phyloP scores from a whole-genome alignment of 169 alveolate species.

The Perkinsus olseni region DNA sequence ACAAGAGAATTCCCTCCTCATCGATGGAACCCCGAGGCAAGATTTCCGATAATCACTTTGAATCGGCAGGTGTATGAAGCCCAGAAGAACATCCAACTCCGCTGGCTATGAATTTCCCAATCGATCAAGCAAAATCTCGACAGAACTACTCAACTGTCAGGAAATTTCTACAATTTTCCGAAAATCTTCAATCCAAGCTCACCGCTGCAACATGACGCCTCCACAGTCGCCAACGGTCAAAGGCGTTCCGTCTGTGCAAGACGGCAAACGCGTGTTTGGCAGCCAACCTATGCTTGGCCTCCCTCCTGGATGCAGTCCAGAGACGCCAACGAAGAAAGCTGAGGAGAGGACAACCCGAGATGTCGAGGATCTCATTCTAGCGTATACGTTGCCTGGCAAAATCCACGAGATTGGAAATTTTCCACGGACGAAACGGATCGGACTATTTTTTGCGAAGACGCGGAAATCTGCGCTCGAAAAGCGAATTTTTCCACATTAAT shows the following conservation, averaged over 20 bases:
- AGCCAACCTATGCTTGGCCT: neutral
- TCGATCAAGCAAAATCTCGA: neutral
- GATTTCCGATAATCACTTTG: too few species aligned
- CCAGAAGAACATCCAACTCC: too few species aligned
- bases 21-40: too few species aligned
- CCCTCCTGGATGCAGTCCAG: neutral
- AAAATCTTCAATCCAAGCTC: neutral
- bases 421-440: neutral
- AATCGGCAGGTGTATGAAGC: too few species aligned
- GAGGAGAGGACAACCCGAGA: neutral
- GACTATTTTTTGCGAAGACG: neutral
- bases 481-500: too few species aligned
- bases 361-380: neutral
- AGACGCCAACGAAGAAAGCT: neutral
- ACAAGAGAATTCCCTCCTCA: too few species aligned
- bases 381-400: neutral
- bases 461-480: too few species aligned
- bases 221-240: neutral
- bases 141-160: neutral
- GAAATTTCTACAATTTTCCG: neutral
- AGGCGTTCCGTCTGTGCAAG: neutral
- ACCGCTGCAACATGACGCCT: neutral
- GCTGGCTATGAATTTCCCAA: neutral
- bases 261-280: neutral
- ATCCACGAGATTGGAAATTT: too few species aligned